Base-by-base conservation (phyloP, 306 rosid species). In the Prunus padus region DNA sequence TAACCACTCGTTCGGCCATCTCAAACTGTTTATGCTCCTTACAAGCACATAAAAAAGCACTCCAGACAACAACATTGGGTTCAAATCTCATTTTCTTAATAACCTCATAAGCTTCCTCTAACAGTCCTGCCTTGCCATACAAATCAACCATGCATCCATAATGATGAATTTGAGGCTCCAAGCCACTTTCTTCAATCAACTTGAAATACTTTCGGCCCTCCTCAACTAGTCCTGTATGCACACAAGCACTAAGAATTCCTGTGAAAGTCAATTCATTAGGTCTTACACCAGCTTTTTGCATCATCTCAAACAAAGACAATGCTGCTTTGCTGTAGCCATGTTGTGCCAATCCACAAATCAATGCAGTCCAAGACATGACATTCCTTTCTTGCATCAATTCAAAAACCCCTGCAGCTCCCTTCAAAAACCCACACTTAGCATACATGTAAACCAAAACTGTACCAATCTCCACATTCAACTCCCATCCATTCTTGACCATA, bases 211-310 rank as follows among this genome's bases (percentile, higher is more conserved):
- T 82, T 0, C 42, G 74, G 33, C 92, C 97, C 69, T 87, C 86
- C 18, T 77, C 67, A 4, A 86, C 88, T 6, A 84, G 80, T 55
- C 89, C 92, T 20, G 81, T 42, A 50, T 82, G 87, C 75, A 75
- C 89, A 72, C 92, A 87, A 51, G 89, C 94, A 76, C 40, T 82
- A 12, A 91, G 89, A 79, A 91, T 71, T 68, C 90, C 90, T 1
- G 92, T 87, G 77, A 91, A 84, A 46, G 94, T 87, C 64, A 83
- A 33, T 57, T 87, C 91, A 71, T 86, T 89, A 30, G 97, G 89
- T 67, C 47, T 84, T 33, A 87, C 81, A 51, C 89, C 81, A 33
- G 72, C 69, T 5, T 73, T 55, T 61, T 16, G 74, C 94, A 87
- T 89, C 75, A 72, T 82, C 74, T 89, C 89, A 72, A 86, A 89